phyloP scores from a whole-genome alignment of 768 basidiomycete species.

The Kockovaella imperatae region DNA sequence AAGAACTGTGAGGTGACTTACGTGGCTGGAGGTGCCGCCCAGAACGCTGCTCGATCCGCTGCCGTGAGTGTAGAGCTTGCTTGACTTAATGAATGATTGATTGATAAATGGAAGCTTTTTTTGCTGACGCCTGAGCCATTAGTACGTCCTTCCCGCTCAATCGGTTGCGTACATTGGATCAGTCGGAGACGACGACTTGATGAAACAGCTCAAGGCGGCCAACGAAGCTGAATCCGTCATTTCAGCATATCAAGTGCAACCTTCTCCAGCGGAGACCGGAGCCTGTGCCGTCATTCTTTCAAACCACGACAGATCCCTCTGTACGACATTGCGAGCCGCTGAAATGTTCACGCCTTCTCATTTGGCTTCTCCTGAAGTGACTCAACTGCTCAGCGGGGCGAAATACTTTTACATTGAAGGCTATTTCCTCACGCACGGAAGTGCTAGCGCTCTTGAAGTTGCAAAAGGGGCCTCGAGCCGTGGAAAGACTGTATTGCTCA shows the following conservation, averaged over 20 bases:
- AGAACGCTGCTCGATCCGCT: constrained; percentile 92
- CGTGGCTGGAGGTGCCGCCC: constrained; percentile 93
- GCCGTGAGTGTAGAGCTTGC: too few species aligned
- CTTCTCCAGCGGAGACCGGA: constrained; percentile 74
- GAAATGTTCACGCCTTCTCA: constrained; percentile 81
- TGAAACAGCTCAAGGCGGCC: constrained; percentile 75
- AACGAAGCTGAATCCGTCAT: constrained; percentile 87
- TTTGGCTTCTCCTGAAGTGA: constrained; percentile 65
- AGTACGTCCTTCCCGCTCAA: constrained; percentile 82
- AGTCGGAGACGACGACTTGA: constrained; percentile 88
- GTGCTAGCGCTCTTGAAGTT: constrained; percentile 61
- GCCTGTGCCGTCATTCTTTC: constrained; percentile 95
- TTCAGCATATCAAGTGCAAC: constrained; percentile 79
- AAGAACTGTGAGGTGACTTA: constrained; percentile 69
- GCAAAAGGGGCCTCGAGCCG: constrained; percentile 66
- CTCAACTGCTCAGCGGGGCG: constrained; percentile 67
- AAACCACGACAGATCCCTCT: constrained; percentile 83
- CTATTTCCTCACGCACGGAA: constrained; percentile 93
- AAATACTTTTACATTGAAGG: constrained; percentile 90
- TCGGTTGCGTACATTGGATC: constrained; percentile 92
- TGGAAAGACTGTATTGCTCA: constrained; percentile 80
- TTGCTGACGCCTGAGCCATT: neutral
- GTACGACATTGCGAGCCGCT: constrained; percentile 81
- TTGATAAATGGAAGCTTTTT: neutral
- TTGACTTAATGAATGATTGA: neutral